Evolutionary conservation across 331 rosid species (phyloP).

Genomic region (Malus hybrid): DNA sequence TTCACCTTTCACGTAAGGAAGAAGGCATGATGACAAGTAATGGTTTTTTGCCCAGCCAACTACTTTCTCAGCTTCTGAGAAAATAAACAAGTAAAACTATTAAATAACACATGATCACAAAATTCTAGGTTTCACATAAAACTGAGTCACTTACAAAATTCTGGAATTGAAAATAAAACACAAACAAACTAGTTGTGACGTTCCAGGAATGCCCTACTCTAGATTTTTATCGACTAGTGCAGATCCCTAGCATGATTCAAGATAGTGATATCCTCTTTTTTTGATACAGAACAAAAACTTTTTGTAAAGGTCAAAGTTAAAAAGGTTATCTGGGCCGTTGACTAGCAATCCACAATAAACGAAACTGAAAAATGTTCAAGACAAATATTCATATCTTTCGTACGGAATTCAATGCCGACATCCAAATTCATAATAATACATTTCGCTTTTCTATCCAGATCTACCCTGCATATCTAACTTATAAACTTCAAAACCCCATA

Average conservation of each 20-base stretch:
- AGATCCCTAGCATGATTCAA: neutral
- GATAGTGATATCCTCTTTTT: neutral
- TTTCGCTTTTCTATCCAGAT: too few relatives aligned
- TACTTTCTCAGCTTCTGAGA: conserved; percentile 89
- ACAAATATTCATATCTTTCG: too few relatives aligned
- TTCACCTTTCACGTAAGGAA: conserved; percentile 71
- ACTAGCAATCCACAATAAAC: neutral
- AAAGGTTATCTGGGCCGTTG: neutral
- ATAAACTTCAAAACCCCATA: neutral
- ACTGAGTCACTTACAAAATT: neutral
- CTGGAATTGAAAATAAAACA: neutral
- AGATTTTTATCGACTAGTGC: neutral
- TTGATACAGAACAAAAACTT: neutral
- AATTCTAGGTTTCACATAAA: neutral
- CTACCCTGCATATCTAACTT: neutral
- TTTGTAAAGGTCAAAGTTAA: neutral
- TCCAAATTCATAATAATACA: too few relatives aligned
- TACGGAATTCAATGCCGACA: too few relatives aligned
- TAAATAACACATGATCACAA: neutral
- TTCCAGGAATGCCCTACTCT: neutral
- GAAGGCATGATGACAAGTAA: conserved; percentile 62
- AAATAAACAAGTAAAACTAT: neutral
- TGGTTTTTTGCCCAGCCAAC: conserved; percentile 96
- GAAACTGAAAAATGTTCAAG: too few relatives aligned
- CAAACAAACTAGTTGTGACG: neutral